Percentiles rank a stretch among this genome's conserved stretches.
phyloP scores from a whole-genome alignment of 2,329 filamentous ascomycete species.

The Fusarium heterosporum region DNA sequence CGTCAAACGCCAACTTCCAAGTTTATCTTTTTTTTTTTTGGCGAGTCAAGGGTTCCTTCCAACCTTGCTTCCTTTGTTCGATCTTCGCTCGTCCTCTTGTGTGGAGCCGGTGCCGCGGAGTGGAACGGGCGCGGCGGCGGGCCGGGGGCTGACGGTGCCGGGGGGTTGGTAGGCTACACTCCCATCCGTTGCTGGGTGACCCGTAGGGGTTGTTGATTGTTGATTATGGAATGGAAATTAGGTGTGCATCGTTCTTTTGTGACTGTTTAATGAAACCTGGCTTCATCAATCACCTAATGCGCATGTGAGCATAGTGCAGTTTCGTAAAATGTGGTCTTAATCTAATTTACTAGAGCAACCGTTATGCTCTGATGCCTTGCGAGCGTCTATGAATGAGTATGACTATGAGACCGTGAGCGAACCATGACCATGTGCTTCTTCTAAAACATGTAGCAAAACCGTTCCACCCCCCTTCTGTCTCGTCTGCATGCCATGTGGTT shows the following conservation, averaged over 20 bases:
- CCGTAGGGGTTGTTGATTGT: conserved; percentile 21
- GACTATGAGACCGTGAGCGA: conserved; percentile 12
- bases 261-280: conserved; percentile 5
- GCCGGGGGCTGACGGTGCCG: conserved; percentile 11
- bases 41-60: conserved; percentile 6
- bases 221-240: conserved; percentile 23
- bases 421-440: conserved; percentile 17
- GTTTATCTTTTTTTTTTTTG: not conserved
- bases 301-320: conserved; percentile 4
- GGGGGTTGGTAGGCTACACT: not conserved
- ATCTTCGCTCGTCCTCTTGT: conserved; percentile 24
- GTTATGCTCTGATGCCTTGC: conserved; percentile 13
- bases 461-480: conserved; percentile 7
- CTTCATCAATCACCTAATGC: conserved; percentile 7
- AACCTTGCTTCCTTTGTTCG: conserved; percentile 17
- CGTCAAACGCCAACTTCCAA: not conserved
- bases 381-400: not conserved
- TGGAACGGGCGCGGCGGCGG: conserved; percentile 28
- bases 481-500: conserved; percentile 26
- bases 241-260: not conserved
- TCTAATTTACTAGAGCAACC: conserved; percentile 9
- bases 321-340: conserved; percentile 7
- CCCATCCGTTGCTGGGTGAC: conserved; percentile 20
- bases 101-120: conserved; percentile 18
- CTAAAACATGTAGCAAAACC: conserved; percentile 33